Evolutionary conservation across 176 grass and related monocot genomes (phyloP), one percentile per base, ranked within the genome.

Genomic region (Aegilops tauschii): DNA sequence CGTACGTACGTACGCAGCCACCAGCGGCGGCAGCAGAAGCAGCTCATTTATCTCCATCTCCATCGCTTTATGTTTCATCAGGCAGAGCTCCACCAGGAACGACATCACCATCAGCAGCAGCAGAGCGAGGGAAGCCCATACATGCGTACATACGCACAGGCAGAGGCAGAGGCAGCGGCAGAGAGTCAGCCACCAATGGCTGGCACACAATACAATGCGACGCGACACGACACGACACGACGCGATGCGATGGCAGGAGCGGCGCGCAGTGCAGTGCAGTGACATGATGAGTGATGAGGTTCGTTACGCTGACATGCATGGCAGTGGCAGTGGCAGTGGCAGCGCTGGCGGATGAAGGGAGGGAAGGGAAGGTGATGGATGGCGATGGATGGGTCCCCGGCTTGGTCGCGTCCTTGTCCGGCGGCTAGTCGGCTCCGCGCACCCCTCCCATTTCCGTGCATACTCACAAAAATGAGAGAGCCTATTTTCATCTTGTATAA

Each of bases 241-340:
- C 17, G 62, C 11, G 49, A 58, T 25, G 77, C 36, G 49, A 37
- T 59, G 64, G 82, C 47, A 40, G 65, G 7, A 30, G 47, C 86
- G 65, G 86, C 31, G 69, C 28, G 69, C 70, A 28, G 61, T 54
- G 6, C 62, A 56, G 61, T 47, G 5, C 63, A 58, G 84, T 59
- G 80, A 80, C 85, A 77, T 76, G 58, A 89, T 68, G 61, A 39
- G 89, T 76, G 67, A 89, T 68, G 61, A 39, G 89, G 85, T 91
- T 91, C 85, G 85, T 91, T 90, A 90, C 73, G 79, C 71, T 82
- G 65, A 81, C 30, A 67, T 69, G 82, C 49, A 32, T 87, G 16
- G 49, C 78, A 85, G 37, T 0, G 40, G 10, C 77, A 85, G 37
- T 0, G 39, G 9, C 42, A 44, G 42, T 12, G 63, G 28, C 44